A percentile compares a stretch with the other conserved stretches of the same genome.
Evolutionary conservation across 805 yeast species (phyloP).

Genomic region (Yarrowia porcina): DNA sequence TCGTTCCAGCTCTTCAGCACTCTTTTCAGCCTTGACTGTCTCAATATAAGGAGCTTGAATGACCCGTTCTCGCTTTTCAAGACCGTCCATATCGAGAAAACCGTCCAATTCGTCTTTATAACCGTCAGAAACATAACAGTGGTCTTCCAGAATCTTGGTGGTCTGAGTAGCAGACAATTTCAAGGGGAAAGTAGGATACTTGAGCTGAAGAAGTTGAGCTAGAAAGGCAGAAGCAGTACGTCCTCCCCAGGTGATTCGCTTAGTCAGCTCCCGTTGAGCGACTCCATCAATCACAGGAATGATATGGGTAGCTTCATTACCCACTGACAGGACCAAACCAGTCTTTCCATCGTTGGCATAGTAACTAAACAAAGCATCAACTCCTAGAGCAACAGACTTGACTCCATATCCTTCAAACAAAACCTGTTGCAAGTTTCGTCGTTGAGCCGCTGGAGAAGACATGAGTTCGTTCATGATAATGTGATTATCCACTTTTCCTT

Average conservation of each 20-base stretch:
- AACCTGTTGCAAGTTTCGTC: conserved; percentile 73
- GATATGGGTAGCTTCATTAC: conserved; percentile 76
- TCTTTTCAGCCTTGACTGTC: conserved; percentile 58
- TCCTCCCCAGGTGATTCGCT: conserved; percentile 92
- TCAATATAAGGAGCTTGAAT: conserved; percentile 79
- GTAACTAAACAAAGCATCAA: conserved; percentile 78
- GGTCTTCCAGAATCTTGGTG: conserved; percentile 64
- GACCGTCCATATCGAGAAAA: conserved; percentile 56
- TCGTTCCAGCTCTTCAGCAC: conserved; percentile 74
- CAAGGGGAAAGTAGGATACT: conserved; percentile 89
- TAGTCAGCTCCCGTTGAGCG: conserved; percentile 63
- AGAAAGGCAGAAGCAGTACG: conserved; percentile 64
- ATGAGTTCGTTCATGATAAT: conserved; percentile 75
- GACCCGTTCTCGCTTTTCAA: conserved; percentile 69
- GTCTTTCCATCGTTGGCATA: conserved; percentile 48
- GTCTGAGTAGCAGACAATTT: conserved; percentile 63
- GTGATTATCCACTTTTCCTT: conserved; percentile 67
- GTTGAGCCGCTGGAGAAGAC: conserved; percentile 65
- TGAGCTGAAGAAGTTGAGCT: conserved; percentile 52
- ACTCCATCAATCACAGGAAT: conserved; percentile 76
- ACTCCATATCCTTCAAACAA: conserved; percentile 79
- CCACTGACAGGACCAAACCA: conserved; percentile 81
- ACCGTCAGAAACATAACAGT: conserved; percentile 70
- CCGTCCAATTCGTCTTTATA: conserved; percentile 60
- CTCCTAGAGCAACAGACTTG: conserved; percentile 74